Percentiles rank a stretch among this genome's conserved stretches.
These are phyloP conservation scores for Aquilaria sinensis DNA, from an alignment of 345 rosid species.

Conservation along the genomic window DNA sequence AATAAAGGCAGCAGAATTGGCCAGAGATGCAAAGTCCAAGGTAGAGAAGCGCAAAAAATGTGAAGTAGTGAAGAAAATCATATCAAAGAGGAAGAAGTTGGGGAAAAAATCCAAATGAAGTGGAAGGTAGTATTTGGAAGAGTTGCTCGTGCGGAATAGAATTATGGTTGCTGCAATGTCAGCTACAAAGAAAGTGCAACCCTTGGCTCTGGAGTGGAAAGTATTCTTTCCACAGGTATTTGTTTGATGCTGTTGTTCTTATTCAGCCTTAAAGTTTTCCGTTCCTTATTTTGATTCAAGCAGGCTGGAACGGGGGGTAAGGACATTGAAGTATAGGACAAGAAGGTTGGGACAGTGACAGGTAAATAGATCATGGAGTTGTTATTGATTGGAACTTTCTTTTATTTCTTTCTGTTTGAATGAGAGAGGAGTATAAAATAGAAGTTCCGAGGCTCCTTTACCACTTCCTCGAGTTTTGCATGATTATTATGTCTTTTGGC, in stretches of 20 bases:
- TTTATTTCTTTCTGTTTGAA: neutral
- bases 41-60: conserved; percentile 18
- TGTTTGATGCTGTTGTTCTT: conserved; percentile 6
- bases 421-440: conserved; percentile 9
- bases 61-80: conserved; percentile 15
- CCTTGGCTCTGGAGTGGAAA: conserved; percentile 18
- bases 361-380: conserved; percentile 12
- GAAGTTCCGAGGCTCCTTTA: neutral
- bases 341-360: conserved; percentile 7
- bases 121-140: conserved; percentile 31
- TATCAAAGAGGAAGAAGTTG: conserved; percentile 9
- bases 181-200: conserved; percentile 7
- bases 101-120: conserved; percentile 12
- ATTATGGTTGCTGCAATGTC: conserved; percentile 9
- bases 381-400: conserved; percentile 15
- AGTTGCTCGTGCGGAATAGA: conserved; percentile 11
- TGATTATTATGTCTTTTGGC: conserved; percentile 20
- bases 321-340: conserved; percentile 5
- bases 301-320: neutral
- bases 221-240: conserved; percentile 14
- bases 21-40: conserved; percentile 22
- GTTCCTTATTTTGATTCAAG: conserved; percentile 11
- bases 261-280: conserved; percentile 16
- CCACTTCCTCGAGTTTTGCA: too few species aligned
- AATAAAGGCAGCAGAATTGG: conserved; percentile 16